Conservation (phyloP, 2,329 filamentous ascomycete genomes). For the Xylariaceae sp. region DNA sequence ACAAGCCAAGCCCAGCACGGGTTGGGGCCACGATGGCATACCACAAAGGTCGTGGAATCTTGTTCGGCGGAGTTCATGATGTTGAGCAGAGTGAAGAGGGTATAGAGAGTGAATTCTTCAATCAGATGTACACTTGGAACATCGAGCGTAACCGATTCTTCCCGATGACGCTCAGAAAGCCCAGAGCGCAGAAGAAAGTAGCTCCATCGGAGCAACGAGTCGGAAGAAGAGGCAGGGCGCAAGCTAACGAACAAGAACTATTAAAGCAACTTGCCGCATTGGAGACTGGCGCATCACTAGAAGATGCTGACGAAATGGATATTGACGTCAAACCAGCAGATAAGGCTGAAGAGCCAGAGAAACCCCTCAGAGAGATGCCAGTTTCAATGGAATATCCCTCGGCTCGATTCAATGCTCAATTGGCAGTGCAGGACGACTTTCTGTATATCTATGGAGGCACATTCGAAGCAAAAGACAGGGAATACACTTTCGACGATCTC, state of each 20-base stretch:
- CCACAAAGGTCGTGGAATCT: constrained; percentile 88
- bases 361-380: constrained; percentile 59
- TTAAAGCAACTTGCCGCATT: constrained; percentile 82
- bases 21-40: constrained; percentile 92
- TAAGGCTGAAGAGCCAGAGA: constrained; percentile 53
- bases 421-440: constrained; percentile 88
- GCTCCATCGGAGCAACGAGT: constrained; percentile 55
- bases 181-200: constrained; percentile 65
- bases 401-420: constrained; percentile 82
- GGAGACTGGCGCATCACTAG: constrained; percentile 68
- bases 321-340: constrained; percentile 48
- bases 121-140: constrained; percentile 88
- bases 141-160: constrained; percentile 95
- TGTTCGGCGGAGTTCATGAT: constrained; percentile 93
- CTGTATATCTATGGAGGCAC: constrained; percentile 95
- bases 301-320: constrained; percentile 44
- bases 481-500: constrained; percentile 94
- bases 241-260: constrained; percentile 89
- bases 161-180: constrained; percentile 72
- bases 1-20: constrained; percentile 77
- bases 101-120: constrained; percentile 97
- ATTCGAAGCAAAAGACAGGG: constrained; percentile 89
- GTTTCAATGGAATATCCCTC: constrained; percentile 83
- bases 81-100: constrained; percentile 89
- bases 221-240: constrained; percentile 68